Percentiles rank a stretch among this genome's conserved stretches.
phyloP scores from a whole-genome alignment of 495 filamentous ascomycete genomes.

The Penicillium canariense region DNA sequence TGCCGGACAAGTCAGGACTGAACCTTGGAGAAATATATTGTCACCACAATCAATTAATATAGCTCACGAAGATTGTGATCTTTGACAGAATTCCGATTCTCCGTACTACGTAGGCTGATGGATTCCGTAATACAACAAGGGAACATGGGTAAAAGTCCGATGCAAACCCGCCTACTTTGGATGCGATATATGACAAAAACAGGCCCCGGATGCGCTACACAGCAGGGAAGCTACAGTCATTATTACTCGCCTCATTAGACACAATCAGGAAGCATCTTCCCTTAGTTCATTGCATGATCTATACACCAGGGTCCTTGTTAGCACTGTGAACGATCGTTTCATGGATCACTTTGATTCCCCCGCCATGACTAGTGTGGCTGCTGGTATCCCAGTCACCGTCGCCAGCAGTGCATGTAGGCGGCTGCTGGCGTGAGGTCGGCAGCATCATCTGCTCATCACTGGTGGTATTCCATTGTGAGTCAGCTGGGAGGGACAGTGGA shows the following conservation, averaged over 20 bases:
- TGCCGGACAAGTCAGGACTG: neutral
- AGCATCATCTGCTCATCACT: constrained; percentile 44
- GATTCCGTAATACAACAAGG: neutral
- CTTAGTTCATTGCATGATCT: neutral
- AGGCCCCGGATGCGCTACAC: neutral
- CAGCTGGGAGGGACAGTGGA: constrained; percentile 37
- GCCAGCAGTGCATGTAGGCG: constrained; percentile 25
- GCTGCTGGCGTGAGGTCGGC: constrained; percentile 27
- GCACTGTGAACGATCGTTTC: constrained; percentile 32
- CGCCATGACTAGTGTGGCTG: constrained; percentile 25
- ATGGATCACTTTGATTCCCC: constrained; percentile 29
- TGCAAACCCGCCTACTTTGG: neutral
- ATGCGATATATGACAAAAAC: neutral
- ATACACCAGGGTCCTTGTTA: constrained; percentile 14
- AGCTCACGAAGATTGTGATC: no score
- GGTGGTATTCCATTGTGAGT: constrained; percentile 38
- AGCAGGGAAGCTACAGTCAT: neutral
- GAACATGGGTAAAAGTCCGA: neutral
- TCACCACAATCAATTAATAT: neutral
- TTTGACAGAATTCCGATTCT: no score
- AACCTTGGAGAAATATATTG: neutral
- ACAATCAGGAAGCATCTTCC: neutral
- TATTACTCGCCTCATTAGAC: neutral
- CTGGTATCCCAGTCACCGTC: constrained; percentile 26
- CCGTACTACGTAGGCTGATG: no score